Base-by-base conservation (phyloP, 2,329 filamentous ascomycete species). In the Colletotrichum sp. region DNA sequence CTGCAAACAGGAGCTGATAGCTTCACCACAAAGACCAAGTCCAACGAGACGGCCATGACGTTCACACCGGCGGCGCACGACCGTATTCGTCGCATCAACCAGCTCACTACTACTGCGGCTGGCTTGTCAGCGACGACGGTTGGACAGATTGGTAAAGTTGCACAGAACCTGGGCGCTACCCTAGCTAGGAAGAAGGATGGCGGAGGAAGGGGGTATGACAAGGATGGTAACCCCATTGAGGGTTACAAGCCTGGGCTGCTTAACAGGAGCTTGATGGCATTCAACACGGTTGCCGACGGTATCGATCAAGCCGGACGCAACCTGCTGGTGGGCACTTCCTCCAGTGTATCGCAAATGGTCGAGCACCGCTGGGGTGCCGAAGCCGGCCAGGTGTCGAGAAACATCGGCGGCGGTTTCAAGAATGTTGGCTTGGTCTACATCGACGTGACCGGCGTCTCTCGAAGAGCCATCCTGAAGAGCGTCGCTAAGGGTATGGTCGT, bases 341-440 rank as follows among this genome's bases (percentile, higher is more conserved):
- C 90, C 2, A 96, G 96, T n/a, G 94, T 96, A 29, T 95, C 92
- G 44, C 95, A 93, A 1, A 93, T 98, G 68, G 95, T 99, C 5
- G 91, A 93, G n/a, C 97, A 99, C 85, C 93, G 92, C 78, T 99
- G 96, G 88, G 97, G 97, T 6, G 82, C 90, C 2, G 95, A 99
- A 85, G 97, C 97, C 0, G 95, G 96, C 19, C 90, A 93, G 44
- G 89, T 99, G 19, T 93, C 95, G 3, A 89, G 90, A 57, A 90
- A 95, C 69, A 85, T 99, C 25, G 95, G 95, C 1, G 93, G 95
- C 7, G 96, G 96, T 29, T 93, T 98, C 81, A 98, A 97, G 89
- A 99, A 99, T 79, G 97, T 99, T 9, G 97, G 96, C 8, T 89
- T 99, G 32, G 97, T 99, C 36, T 99, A 99, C 83, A 98, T 99